phyloP scores from a whole-genome alignment of 495 filamentous ascomycete genomes.

The Xylaria intraflava region DNA sequence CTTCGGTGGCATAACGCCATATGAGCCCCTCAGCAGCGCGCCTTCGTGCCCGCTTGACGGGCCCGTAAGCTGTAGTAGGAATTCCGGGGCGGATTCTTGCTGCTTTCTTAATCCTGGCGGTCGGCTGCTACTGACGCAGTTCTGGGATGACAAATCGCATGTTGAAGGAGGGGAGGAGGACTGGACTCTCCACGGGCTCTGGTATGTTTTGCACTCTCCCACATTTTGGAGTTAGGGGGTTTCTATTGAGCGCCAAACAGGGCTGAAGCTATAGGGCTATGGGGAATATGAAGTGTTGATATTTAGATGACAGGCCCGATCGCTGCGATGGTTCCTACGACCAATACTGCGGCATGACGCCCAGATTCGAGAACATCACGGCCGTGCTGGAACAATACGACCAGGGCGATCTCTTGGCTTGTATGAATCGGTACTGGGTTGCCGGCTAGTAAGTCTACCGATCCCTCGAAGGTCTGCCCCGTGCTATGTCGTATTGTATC shows the following conservation, averaged over 20 bases:
- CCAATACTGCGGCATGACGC: slow-evolving; percentile 60
- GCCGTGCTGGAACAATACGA: slow-evolving; percentile 56
- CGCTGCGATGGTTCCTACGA: slow-evolving; percentile 77
- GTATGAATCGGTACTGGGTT: slow-evolving; percentile 77
- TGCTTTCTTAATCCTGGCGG: slow-evolving; percentile 82
- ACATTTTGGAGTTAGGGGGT: not conserved
- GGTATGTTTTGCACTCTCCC: slow-evolving; percentile 31
- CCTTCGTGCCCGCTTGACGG: slow-evolving; percentile 40
- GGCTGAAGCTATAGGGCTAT: not conserved
- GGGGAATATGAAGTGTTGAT: not conserved
- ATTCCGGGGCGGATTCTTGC: slow-evolving; percentile 53
- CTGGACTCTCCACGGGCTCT: slow-evolving; percentile 88
- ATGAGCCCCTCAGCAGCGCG: slow-evolving; percentile 30
- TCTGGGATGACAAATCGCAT: slow-evolving; percentile 74
- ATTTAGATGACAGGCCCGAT: slow-evolving; percentile 54
- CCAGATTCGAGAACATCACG: slow-evolving; percentile 66
- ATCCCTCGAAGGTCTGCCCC: not conserved
- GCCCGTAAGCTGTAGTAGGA: slow-evolving; percentile 45
- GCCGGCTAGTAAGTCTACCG: slow-evolving; percentile 31
- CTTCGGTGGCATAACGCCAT: slow-evolving; percentile 19
- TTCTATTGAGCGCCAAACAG: not conserved
- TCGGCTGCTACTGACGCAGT: slow-evolving; percentile 73
- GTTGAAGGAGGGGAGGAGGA: slow-evolving; percentile 61
- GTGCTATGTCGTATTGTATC: not conserved
- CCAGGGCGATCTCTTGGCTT: slow-evolving; percentile 54